Evolutionary conservation across 108 stramenopile species (phyloP).

Genomic region (Nannochloropsis gaditana): DNA sequence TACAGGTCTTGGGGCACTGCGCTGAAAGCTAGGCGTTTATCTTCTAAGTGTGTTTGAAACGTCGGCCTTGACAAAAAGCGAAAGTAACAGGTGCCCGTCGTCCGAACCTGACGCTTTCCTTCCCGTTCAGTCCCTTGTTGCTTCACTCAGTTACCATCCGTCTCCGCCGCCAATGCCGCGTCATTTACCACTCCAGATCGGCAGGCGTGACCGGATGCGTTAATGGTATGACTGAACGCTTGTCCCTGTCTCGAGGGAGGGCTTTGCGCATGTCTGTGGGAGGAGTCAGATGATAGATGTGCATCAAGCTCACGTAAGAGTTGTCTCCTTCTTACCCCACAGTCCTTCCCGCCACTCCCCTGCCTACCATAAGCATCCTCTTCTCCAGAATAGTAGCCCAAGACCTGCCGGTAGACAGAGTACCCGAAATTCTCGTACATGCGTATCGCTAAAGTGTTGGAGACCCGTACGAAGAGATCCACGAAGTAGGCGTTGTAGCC

Average conservation of each 20-base stretch:
- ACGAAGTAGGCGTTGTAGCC: conserved; percentile 80
- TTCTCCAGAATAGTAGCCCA: conserved; percentile 76
- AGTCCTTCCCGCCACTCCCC: neutral
- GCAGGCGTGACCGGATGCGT: conserved; percentile 73
- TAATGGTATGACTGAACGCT: conserved; percentile 75
- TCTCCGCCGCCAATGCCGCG: too few species aligned
- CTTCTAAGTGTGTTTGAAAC: too few species aligned
- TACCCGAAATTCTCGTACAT: conserved; percentile 97
- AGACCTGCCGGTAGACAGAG: conserved; percentile 70
- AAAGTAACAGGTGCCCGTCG: too few species aligned
- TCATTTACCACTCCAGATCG: conserved; percentile 76
- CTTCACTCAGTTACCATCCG: too few species aligned
- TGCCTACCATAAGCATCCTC: conserved; percentile 65
- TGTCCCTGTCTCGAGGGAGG: conserved; percentile 70
- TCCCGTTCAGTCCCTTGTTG: too few species aligned
- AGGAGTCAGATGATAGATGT: neutral
- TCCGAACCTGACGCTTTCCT: too few species aligned
- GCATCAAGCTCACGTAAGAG: too few species aligned
- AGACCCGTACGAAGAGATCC: conserved; percentile 90
- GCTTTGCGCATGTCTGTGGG: conserved; percentile 89
- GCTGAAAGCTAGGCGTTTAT: too few species aligned
- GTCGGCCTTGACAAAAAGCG: too few species aligned
- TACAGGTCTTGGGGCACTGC: too few species aligned
- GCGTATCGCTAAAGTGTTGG: conserved; percentile 82
- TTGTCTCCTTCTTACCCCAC: neutral